Conservation (phyloP, 2,329 filamentous ascomycete species). For the Ascochyta viciae-villosae region DNA sequence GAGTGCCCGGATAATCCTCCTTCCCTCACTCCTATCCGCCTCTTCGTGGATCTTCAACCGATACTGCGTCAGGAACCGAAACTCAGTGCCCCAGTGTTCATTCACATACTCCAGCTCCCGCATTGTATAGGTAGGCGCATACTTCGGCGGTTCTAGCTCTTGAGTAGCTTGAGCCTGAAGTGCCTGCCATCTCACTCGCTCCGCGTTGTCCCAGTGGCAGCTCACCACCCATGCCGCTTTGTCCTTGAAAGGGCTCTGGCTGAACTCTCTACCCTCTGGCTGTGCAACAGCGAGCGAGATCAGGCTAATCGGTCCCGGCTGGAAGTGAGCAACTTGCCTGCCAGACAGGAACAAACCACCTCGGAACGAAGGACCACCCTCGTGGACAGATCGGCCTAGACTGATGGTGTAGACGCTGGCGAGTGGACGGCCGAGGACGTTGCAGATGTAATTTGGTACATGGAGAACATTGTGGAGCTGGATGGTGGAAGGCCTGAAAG, state of each 20-base stretch:
- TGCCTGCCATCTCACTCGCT: conserved; percentile 4
- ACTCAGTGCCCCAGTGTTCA: background rate
- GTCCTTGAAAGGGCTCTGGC: background rate
- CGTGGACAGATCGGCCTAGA: background rate
- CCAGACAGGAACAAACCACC: background rate
- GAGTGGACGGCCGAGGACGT: conserved; percentile 4
- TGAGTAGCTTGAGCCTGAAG: background rate
- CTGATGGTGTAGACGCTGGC: background rate
- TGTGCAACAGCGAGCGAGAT: conserved; percentile 5
- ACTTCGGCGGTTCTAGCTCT: background rate
- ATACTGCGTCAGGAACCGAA: background rate
- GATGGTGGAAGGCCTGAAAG: conserved; percentile 2
- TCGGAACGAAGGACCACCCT: background rate
- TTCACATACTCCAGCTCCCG: background rate
- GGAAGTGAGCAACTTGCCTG: conserved; percentile 3
- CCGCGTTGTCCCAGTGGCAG: background rate
- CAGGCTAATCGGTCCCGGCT: background rate
- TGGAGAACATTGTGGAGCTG: conserved; percentile 9
- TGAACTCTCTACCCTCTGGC: background rate
- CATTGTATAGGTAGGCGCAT: background rate
- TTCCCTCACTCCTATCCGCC: background rate
- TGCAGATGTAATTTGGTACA: conserved; percentile 1
- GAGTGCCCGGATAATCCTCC: background rate
- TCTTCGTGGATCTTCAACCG: background rate
- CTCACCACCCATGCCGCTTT: background rate